Conservation (phyloP, 345 rosid genomes). For the Moringa oleifera region DNA sequence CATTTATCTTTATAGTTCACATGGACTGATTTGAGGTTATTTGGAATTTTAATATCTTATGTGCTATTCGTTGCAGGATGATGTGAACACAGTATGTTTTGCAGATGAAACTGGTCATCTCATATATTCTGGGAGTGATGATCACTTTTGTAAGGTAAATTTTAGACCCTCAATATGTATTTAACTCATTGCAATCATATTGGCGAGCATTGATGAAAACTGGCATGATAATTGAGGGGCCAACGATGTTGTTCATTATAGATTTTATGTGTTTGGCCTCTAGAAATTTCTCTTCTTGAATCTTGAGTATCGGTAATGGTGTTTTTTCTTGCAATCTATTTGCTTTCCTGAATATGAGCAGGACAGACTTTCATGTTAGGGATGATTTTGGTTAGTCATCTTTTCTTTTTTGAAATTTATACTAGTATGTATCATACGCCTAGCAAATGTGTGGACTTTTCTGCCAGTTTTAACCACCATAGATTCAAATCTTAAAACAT, state of each 20-base stretch:
- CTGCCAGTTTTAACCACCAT: background rate
- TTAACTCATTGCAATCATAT: too few relatives aligned
- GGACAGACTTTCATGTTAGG: background rate
- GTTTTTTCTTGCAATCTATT: background rate
- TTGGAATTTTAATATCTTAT: constrained; percentile 10
- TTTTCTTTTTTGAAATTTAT: background rate
- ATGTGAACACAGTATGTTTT: constrained; percentile 72
- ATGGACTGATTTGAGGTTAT: constrained; percentile 5
- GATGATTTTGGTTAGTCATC: background rate
- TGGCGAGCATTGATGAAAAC: too few relatives aligned
- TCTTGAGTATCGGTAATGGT: background rate
- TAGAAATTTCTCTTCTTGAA: too few relatives aligned
- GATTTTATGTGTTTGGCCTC: too few relatives aligned
- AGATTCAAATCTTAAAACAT: background rate
- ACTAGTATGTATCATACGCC: background rate
- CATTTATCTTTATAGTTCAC: background rate
- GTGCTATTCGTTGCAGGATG: constrained; percentile 35
- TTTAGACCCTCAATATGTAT: background rate
- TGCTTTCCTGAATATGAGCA: background rate
- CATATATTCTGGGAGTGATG: constrained; percentile 67
- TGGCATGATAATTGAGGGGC: too few relatives aligned
- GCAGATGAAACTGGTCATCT: constrained; percentile 67
- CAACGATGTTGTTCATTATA: too few relatives aligned
- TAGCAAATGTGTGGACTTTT: too few relatives aligned
- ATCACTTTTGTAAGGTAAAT: constrained; percentile 53